Evolutionary conservation across 768 basidiomycete species (phyloP).

Genomic region (Dacryopinax spathularia): DNA sequence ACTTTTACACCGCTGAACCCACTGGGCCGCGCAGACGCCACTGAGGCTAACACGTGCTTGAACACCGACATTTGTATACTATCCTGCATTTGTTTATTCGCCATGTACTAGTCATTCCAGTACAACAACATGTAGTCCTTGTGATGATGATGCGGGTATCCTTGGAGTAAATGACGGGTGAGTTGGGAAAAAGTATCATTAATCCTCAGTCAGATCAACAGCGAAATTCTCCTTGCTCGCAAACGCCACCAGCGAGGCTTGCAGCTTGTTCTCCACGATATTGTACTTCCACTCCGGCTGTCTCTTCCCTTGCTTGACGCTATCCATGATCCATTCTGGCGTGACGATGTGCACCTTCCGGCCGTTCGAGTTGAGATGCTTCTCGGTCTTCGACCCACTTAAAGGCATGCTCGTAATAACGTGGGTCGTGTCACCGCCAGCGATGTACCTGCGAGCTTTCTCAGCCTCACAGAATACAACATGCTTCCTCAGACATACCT

Average conservation of each 20-base stretch:
- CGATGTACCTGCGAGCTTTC: slow-evolving; percentile 29
- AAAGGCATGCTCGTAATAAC: slow-evolving; percentile 60
- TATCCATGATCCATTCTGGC: slow-evolving; percentile 32
- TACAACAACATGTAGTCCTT: not conserved
- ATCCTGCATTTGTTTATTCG: no score
- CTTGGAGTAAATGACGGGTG: not conserved
- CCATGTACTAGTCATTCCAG: not conserved
- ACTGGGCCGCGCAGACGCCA: slow-evolving; percentile 21
- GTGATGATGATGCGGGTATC: not conserved
- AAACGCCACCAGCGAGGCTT: not conserved
- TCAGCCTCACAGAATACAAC: slow-evolving; percentile 7
- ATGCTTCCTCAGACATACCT: slow-evolving; percentile 33
- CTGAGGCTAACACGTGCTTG: not conserved
- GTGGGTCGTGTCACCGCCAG: slow-evolving; percentile 53
- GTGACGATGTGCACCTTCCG: slow-evolving; percentile 47
- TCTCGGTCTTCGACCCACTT: slow-evolving; percentile 58
- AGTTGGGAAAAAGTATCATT: not conserved
- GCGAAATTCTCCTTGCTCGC: not conserved
- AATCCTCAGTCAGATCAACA: not conserved
- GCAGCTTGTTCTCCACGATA: slow-evolving; percentile 28
- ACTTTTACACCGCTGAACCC: slow-evolving; percentile 31
- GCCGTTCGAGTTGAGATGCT: slow-evolving; percentile 39
- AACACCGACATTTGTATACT: no score
- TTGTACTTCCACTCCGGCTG: slow-evolving; percentile 47
- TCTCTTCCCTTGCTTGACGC: slow-evolving; percentile 44